Conservation (phyloP, 2,329 filamentous ascomycete genomes). For the Zymoseptoria tritici region DNA sequence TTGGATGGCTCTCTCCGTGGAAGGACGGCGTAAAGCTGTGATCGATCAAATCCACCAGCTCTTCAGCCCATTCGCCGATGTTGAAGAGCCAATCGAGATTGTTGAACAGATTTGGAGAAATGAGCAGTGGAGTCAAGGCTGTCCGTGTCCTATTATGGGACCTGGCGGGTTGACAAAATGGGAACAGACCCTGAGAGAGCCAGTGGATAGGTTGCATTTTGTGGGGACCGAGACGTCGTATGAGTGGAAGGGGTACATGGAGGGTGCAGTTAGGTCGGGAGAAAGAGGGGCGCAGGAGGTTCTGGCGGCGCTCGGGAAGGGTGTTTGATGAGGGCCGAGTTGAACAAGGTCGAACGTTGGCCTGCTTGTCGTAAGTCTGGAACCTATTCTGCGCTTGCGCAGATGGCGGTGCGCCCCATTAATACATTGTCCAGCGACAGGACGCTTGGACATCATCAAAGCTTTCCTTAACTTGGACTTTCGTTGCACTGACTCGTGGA, state of each 20-base stretch:
- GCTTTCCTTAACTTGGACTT: neutral
- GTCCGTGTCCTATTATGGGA: slow-evolving; percentile 22
- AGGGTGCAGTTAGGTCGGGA: slow-evolving; percentile 48
- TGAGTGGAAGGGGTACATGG: slow-evolving; percentile 54
- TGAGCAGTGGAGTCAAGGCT: slow-evolving; percentile 24
- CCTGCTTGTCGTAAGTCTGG: neutral
- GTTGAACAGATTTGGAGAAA: slow-evolving; percentile 24
- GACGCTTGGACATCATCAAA: neutral
- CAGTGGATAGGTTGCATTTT: slow-evolving; percentile 42
- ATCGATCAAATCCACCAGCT: slow-evolving; percentile 31
- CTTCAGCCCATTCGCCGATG: slow-evolving; percentile 22
- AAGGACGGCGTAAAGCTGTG: slow-evolving; percentile 27
- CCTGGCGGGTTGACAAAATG: slow-evolving; percentile 21
- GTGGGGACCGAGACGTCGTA: slow-evolving; percentile 48
- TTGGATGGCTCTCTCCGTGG: slow-evolving; percentile 29
- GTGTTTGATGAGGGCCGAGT: neutral
- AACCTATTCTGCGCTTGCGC: neutral
- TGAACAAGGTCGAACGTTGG: neutral
- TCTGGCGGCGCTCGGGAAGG: slow-evolving; percentile 11
- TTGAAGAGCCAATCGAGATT: slow-evolving; percentile 28
- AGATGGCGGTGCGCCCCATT: neutral
- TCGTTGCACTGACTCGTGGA: neutral
- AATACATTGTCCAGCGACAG: too few species aligned
- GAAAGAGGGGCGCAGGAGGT: slow-evolving; percentile 44
- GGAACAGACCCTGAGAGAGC: slow-evolving; percentile 18